Evolutionary conservation across 345 rosid genomes (phyloP).

Genomic region (Cardamine chenopodiifolia): DNA sequence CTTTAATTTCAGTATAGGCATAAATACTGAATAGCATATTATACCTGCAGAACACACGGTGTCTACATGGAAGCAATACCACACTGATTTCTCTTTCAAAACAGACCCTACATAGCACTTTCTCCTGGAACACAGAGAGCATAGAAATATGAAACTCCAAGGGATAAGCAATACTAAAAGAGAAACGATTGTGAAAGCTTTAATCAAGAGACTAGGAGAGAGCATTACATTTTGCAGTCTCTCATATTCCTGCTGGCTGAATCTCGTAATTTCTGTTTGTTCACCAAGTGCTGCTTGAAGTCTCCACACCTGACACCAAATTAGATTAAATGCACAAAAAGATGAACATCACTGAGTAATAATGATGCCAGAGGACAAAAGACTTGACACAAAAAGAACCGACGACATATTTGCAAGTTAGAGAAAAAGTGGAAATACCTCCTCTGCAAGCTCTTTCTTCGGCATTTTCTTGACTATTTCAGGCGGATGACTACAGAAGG

Average conservation of each 20-base stretch:
- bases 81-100: slow-evolving; percentile 87
- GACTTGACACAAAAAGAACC: not conserved
- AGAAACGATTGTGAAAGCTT: not conserved
- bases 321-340: slow-evolving; percentile 17
- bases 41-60: slow-evolving; percentile 93
- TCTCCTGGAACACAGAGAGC: slow-evolving; percentile 61
- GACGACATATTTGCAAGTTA: not conserved
- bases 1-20: not conserved
- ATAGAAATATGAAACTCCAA: not conserved
- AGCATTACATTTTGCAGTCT: slow-evolving; percentile 84
- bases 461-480: slow-evolving; percentile 98
- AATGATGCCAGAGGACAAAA: not conserved
- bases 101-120: slow-evolving; percentile 90
- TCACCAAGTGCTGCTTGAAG: slow-evolving; percentile 97
- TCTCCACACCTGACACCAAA: slow-evolving; percentile 75
- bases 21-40: not conserved
- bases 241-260: slow-evolving; percentile 70
- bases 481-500: slow-evolving; percentile 92
- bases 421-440: slow-evolving; percentile 51
- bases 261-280: slow-evolving; percentile 87
- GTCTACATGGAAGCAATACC: slow-evolving; percentile 94
- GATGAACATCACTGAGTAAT: not conserved
- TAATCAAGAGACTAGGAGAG: not conserved
- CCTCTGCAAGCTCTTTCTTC: slow-evolving; percentile 90
- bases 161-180: not conserved